Conservation (phyloP, 78 protist species). For the Planoprotostelium fungivorum region DNA sequence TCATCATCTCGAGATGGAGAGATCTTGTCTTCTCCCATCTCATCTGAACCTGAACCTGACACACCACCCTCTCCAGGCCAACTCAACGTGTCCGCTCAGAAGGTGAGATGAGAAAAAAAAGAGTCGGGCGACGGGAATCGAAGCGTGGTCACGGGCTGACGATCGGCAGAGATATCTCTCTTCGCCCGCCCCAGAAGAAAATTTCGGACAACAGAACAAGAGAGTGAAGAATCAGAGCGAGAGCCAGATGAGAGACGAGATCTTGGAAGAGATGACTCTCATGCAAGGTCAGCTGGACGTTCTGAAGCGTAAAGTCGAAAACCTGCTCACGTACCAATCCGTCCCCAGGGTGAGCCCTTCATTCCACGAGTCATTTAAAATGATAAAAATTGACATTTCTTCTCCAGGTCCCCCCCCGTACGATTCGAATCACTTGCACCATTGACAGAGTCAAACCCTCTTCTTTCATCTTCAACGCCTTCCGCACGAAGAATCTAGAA, state of each 20-base stretch:
- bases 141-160: no score
- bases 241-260: neutral
- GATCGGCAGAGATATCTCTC: no score
- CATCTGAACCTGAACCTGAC: neutral
- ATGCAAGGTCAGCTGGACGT: neutral
- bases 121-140: no score
- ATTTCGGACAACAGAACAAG: no score
- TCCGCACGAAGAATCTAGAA: neutral
- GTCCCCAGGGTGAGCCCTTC: neutral
- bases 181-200: no score
- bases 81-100: no score
- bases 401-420: neutral
- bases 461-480: neutral
- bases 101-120: no score
- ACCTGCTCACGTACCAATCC: neutral
- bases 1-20: neutral
- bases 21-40: neutral
- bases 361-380: neutral
- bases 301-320: neutral
- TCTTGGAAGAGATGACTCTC: neutral
- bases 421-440: neutral
- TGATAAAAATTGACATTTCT: neutral
- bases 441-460: neutral
- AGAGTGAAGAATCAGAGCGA: neutral
- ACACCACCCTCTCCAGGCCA: neutral